phyloP scores from a whole-genome alignment of 2,329 filamentous ascomycete species.

The Fusarium dimerum region DNA sequence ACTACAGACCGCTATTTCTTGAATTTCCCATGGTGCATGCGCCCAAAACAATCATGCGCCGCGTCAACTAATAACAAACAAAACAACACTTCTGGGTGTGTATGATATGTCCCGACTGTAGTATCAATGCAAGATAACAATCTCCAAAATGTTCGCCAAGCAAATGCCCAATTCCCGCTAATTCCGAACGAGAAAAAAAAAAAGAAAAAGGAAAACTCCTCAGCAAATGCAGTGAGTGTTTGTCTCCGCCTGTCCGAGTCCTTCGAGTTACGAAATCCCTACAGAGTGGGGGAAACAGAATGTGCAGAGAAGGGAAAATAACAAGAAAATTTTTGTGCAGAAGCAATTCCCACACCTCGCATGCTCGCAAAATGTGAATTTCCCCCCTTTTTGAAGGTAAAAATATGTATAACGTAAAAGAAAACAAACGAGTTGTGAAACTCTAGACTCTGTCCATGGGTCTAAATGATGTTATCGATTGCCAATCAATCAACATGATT shows the following conservation, averaged over 20 bases:
- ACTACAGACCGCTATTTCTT: conserved; percentile 21
- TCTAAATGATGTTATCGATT: conserved; percentile 25
- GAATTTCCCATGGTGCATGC: conserved; percentile 14
- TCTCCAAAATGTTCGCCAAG: conserved; percentile 8
- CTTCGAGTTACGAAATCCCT: not conserved
- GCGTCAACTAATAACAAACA: conserved; percentile 10
- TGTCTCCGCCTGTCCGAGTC: conserved; percentile 7
- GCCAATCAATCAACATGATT: conserved; percentile 22
- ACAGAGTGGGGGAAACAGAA: not conserved
- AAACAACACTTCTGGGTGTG: conserved; percentile 1
- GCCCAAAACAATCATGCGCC: conserved; percentile 13
- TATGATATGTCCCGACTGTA: conserved; percentile 11
- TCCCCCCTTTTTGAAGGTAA: conserved; percentile 17
- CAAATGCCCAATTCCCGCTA: conserved; percentile 8
- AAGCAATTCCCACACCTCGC: conserved; percentile 22
- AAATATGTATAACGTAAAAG: conserved; percentile 17
- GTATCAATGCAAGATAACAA: conserved; percentile 1
- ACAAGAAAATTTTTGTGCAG: not conserved
- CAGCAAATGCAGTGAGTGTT: conserved; percentile 21
- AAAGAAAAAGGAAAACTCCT: conserved; percentile 10
- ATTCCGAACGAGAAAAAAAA: not conserved
- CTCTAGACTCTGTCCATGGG: conserved; percentile 28
- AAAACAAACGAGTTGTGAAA: conserved; percentile 5
- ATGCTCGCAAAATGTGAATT: conserved; percentile 15
- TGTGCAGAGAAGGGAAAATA: not conserved